Evolutionary conservation across 1,284 basidiomycete species (phyloP).

Genomic region (Moesziomyces sp.): DNA sequence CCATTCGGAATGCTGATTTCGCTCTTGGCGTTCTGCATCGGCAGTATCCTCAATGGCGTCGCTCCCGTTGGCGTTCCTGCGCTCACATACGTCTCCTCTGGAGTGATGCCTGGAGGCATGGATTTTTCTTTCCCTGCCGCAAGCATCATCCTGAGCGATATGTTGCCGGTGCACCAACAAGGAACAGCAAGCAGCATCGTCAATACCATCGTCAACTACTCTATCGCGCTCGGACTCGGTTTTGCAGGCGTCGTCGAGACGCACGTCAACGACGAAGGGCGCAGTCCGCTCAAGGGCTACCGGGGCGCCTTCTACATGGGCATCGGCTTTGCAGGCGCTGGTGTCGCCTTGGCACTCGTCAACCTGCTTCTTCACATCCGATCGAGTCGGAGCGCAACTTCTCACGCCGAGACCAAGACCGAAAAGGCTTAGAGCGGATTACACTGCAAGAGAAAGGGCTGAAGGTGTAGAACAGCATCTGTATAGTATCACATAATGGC

Average conservation of each 20-base stretch:
- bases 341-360: slow-evolving; percentile 26
- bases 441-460: no score
- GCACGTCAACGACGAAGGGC: slow-evolving; percentile 43
- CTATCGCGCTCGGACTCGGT: slow-evolving; percentile 54
- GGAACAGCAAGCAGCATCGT: slow-evolving; percentile 54
- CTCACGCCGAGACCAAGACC: background rate
- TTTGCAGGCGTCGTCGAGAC: slow-evolving; percentile 55
- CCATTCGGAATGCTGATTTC: slow-evolving; percentile 47
- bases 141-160: slow-evolving; percentile 48
- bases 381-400: background rate
- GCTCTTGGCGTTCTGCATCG: slow-evolving; percentile 47
- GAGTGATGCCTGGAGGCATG: slow-evolving; percentile 52
- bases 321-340: slow-evolving; percentile 37
- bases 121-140: slow-evolving; percentile 54
- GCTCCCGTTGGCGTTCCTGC: slow-evolving; percentile 28
- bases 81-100: slow-evolving; percentile 31
- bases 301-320: slow-evolving; percentile 47
- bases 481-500: no score
- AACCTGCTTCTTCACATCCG: slow-evolving; percentile 29
- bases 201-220: slow-evolving; percentile 58
- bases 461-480: no score
- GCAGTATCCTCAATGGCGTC: slow-evolving; percentile 33
- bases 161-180: slow-evolving; percentile 47
- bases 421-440: background rate
- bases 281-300: slow-evolving; percentile 26